phyloP scores from a whole-genome alignment of 1,284 basidiomycete species.

The Naganishia liquefaciens region DNA sequence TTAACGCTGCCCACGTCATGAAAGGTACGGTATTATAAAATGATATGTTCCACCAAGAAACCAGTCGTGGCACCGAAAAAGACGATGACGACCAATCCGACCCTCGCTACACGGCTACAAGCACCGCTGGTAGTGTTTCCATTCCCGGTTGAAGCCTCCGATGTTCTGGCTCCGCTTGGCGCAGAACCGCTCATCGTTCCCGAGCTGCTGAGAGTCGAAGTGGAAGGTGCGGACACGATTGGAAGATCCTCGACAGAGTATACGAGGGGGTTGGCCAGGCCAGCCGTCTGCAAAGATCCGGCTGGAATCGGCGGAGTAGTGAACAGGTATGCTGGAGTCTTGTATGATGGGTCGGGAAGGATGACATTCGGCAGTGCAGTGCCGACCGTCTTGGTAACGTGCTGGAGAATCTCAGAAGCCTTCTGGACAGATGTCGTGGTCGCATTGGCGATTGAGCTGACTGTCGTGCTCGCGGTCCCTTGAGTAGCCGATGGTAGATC shows the following conservation, averaged over 20 bases:
- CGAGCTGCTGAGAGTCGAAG: neutral
- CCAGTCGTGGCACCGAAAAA: too few relatives aligned
- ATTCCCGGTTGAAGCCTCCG: neutral
- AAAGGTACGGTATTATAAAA: neutral
- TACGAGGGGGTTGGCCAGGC: constrained; percentile 40
- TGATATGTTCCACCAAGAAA: neutral
- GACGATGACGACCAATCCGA: too few relatives aligned
- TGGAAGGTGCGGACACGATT: constrained; percentile 32
- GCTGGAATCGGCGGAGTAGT: constrained; percentile 56
- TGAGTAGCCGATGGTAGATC: constrained; percentile 35
- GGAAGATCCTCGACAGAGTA: constrained; percentile 38
- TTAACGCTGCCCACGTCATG: neutral
- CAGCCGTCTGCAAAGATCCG: constrained; percentile 52
- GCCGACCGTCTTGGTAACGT: constrained; percentile 64
- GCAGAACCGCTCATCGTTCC: neutral
- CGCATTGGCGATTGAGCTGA: constrained; percentile 4
- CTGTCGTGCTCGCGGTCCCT: constrained; percentile 1
- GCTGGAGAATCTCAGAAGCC: constrained; percentile 63
- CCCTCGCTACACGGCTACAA: too few relatives aligned
- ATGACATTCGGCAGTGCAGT: constrained; percentile 76
- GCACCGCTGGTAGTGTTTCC: constrained; percentile 1
- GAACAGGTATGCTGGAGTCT: constrained; percentile 69
- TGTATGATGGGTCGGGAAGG: constrained; percentile 66
- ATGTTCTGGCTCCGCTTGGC: neutral
- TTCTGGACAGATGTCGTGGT: constrained; percentile 39